Conservation (phyloP, 768 basidiomycete genomes). For the Lanmaoa rubissima region DNA sequence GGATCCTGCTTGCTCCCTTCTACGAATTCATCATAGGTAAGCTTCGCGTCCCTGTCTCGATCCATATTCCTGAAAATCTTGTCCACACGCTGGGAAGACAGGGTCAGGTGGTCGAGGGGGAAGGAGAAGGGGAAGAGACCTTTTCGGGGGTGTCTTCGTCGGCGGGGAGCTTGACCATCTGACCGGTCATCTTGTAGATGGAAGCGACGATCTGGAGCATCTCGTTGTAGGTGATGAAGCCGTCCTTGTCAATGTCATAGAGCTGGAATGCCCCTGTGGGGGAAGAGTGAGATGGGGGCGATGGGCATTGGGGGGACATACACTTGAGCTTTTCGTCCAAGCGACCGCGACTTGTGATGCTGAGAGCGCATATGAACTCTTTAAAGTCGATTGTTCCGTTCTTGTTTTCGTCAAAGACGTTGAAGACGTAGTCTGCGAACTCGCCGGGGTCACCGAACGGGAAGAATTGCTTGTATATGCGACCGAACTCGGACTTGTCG, state of each 20-base stretch:
- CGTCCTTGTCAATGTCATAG: conserved; percentile 98
- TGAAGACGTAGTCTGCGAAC: conserved; percentile 98
- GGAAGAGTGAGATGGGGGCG: conserved; percentile 16
- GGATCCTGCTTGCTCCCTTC: conserved; percentile 99
- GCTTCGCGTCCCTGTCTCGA: conserved; percentile 85
- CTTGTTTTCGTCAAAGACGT: conserved; percentile 93
- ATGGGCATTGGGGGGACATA: conserved; percentile 41
- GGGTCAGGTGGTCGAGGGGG: conserved; percentile 14
- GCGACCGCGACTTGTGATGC: conserved; percentile 88
- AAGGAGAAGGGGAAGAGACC: conserved; percentile 44
- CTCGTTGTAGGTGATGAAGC: conserved; percentile 96
- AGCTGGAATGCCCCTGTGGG: conserved; percentile 95
- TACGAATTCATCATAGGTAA: conserved; percentile 96
- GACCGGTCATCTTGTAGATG: conserved; percentile 99
- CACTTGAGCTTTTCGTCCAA: conserved; percentile 99
- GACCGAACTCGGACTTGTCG: conserved; percentile 92
- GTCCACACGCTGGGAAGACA: conserved; percentile 77
- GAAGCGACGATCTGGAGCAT: conserved; percentile 98
- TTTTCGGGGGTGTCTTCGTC: conserved; percentile 99
- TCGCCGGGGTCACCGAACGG: conserved; percentile 97
- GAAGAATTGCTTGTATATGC: conserved; percentile 99
- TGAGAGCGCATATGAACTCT: conserved; percentile 97
- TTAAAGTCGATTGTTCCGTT: conserved; percentile 99
- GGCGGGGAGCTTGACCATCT: conserved; percentile 97
- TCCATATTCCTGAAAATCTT: conserved; percentile 99